phyloP scores from a whole-genome alignment of 2,329 filamentous ascomycete species.

The Elsinoe australis region DNA sequence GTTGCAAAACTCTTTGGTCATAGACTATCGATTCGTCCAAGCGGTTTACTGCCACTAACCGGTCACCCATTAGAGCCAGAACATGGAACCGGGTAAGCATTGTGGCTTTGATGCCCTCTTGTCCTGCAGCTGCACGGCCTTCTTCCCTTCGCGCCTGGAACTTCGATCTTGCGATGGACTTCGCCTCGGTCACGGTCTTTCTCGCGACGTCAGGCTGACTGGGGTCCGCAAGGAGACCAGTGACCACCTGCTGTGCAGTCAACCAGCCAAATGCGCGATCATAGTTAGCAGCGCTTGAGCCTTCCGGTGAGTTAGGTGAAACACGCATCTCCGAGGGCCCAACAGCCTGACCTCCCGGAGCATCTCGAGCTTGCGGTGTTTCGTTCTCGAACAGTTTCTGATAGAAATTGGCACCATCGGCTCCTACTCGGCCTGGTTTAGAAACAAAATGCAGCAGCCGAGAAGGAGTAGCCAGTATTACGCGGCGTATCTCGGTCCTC shows the following conservation, averaged over 20 bases:
- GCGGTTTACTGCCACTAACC: conserved; percentile 77
- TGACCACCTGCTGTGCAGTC: conserved; percentile 74
- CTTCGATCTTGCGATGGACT: conserved; percentile 35
- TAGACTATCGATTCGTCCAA: conserved; percentile 80
- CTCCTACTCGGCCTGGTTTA: conserved; percentile 60
- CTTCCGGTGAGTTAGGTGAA: conserved; percentile 62
- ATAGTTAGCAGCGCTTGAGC: conserved; percentile 32
- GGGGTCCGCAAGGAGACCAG: conserved; percentile 61
- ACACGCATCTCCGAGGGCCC: conserved; percentile 63
- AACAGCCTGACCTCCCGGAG: conserved; percentile 48
- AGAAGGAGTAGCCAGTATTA: conserved; percentile 72
- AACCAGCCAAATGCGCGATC: conserved; percentile 87
- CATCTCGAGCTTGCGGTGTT: conserved; percentile 67
- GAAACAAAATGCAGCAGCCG: conserved; percentile 76
- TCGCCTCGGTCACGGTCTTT: conserved; percentile 70
- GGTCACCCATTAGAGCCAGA: conserved; percentile 70
- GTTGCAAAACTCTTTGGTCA: conserved; percentile 76
- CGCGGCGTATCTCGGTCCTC: conserved; percentile 63
- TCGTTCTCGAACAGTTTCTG: conserved; percentile 82
- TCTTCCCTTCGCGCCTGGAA: conserved; percentile 35
- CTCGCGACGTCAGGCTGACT: conserved; percentile 52
- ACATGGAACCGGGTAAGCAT: conserved; percentile 92
- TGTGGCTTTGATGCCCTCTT: conserved; percentile 70
- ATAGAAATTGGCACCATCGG: conserved; percentile 79
- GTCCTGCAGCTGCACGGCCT: conserved; percentile 56